These are phyloP conservation scores for Cyclotella choctawhatcheeana DNA, from an alignment of 108 stramenopile genomes.

Conservation along the genomic window DNA sequence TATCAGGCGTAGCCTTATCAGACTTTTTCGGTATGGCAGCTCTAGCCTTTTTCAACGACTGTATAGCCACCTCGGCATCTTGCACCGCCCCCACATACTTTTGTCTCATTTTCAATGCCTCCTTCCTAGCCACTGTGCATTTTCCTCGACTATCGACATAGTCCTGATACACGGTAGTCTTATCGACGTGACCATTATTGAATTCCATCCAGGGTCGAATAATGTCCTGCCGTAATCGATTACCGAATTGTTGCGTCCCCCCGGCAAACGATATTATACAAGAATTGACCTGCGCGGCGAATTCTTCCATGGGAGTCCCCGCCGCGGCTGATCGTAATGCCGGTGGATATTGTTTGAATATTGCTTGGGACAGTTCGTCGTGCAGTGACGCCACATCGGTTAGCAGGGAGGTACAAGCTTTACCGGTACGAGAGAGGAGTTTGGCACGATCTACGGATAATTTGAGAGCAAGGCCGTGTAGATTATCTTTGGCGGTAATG, in stretches of 20 bases:
- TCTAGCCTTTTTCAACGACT: slow-evolving; percentile 16
- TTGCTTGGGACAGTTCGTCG: slow-evolving; percentile 28
- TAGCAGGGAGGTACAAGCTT: slow-evolving; percentile 26
- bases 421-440: slow-evolving; percentile 29
- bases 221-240: slow-evolving; percentile 18
- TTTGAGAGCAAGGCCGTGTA: slow-evolving; percentile 39
- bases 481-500: slow-evolving; percentile 21
- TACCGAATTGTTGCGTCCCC: slow-evolving; percentile 16
- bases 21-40: background rate
- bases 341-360: slow-evolving; percentile 16
- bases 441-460: slow-evolving; percentile 29
- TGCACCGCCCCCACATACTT: slow-evolving; percentile 24
- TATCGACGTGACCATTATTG: slow-evolving; percentile 6
- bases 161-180: slow-evolving; percentile 16
- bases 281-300: slow-evolving; percentile 25
- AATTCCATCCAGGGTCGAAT: slow-evolving; percentile 26
- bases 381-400: slow-evolving; percentile 32
- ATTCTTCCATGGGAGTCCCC: slow-evolving; percentile 25
- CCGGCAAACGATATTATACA: slow-evolving; percentile 29
- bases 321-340: slow-evolving; percentile 16
- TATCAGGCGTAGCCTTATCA: background rate
- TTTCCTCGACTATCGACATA: slow-evolving; percentile 15
- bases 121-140: slow-evolving; percentile 34
- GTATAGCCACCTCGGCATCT: slow-evolving; percentile 43
- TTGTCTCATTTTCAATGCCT: slow-evolving; percentile 32